These are phyloP conservation scores for Termitomyces sp. DNA, from an alignment of 768 basidiomycete species.

Conservation along the genomic window DNA sequence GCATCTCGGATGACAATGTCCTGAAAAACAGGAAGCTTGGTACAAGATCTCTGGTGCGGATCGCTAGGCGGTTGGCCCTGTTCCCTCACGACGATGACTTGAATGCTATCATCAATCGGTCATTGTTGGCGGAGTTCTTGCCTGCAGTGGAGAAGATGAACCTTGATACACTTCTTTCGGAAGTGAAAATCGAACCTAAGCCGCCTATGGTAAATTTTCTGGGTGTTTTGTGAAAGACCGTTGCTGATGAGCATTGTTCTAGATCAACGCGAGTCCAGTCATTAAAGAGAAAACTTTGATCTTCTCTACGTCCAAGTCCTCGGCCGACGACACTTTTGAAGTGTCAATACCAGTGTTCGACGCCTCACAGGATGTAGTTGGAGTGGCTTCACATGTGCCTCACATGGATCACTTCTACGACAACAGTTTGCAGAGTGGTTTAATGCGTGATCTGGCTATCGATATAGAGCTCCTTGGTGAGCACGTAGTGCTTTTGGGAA, in stretches of 20 bases:
- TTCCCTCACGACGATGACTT: constrained; percentile 42
- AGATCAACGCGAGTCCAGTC: constrained; percentile 48
- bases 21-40: constrained; percentile 62
- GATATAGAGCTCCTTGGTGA: constrained; percentile 58
- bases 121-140: constrained; percentile 55
- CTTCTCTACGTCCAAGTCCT: constrained; percentile 40
- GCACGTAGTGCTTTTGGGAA: constrained; percentile 62
- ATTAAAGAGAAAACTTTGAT: constrained; percentile 32
- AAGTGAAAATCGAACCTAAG: constrained; percentile 38
- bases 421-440: constrained; percentile 60
- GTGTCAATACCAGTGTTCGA: constrained; percentile 47
- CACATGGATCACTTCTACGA: constrained; percentile 70
- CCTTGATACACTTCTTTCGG: constrained; percentile 45
- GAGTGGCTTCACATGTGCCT: constrained; percentile 53
- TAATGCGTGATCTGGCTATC: constrained; percentile 61
- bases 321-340: constrained; percentile 22
- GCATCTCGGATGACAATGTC: constrained; percentile 48
- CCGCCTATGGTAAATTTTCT: constrained; percentile 33
- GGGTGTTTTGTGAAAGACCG: neutral
- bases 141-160: constrained; percentile 54
- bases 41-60: constrained; percentile 52
- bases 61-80: constrained; percentile 42
- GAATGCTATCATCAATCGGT: constrained; percentile 39
- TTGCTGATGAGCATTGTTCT: constrained; percentile 4
- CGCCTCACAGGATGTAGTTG: constrained; percentile 42